Evolutionary conservation across 177 flowering plant genomes (phyloP).

Genomic region (Vitis hybrid): DNA sequence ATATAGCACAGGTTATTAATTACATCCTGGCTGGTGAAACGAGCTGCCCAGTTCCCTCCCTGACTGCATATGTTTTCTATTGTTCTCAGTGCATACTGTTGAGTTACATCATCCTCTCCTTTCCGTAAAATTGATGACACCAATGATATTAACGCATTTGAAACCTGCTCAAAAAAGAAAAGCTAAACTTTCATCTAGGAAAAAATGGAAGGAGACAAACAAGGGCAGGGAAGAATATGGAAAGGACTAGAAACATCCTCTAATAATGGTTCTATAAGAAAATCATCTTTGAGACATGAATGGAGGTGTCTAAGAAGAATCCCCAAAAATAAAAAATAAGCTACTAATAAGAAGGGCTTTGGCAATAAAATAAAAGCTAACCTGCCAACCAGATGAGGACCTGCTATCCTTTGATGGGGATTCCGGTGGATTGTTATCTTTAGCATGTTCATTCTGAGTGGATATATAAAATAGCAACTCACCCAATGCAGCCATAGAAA

Average conservation of each 20-base stretch:
- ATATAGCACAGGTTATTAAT: conserved; percentile 81
- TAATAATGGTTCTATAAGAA: neutral
- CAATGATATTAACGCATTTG: conserved; percentile 74
- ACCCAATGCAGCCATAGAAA: conserved; percentile 99
- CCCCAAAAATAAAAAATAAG: no score
- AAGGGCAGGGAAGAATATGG: neutral
- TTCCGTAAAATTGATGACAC: conserved; percentile 84
- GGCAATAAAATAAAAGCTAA: conserved; percentile 24
- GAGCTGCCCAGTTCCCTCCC: conserved; percentile 87
- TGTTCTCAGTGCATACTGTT: conserved; percentile 93
- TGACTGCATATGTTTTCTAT: conserved; percentile 95
- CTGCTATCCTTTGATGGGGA: conserved; percentile 81
- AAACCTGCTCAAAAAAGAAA: conserved; percentile 47
- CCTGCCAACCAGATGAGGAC: conserved; percentile 90
- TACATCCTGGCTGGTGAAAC: conserved; percentile 88
- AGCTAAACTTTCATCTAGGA: neutral
- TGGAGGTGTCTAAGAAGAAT: neutral
- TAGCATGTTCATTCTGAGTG: conserved; percentile 71
- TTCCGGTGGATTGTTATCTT: conserved; percentile 53
- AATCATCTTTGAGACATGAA: neutral
- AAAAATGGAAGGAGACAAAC: neutral
- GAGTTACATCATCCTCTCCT: conserved; percentile 96
- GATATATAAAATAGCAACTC: conserved; percentile 93
- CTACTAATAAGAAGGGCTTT: conserved; percentile 2
- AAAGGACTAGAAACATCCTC: neutral